A percentile compares a stretch with the other conserved stretches of the same genome.
Conservation (phyloP, 75 land plant genomes). For the Gnetum montanum region DNA sequence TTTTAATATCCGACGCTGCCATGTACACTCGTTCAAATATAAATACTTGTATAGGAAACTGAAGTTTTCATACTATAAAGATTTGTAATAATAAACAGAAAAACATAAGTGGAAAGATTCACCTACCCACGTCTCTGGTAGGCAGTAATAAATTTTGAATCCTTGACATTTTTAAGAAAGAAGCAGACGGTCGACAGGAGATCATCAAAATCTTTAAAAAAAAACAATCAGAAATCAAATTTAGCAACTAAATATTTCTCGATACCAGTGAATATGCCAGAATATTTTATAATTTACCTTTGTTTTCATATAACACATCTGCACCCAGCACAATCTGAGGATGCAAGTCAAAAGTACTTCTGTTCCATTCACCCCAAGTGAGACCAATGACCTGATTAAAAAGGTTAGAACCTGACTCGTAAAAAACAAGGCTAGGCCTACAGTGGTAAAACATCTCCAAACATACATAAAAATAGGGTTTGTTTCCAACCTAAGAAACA, state of each 20-base stretch:
- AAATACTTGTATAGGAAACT: no score
- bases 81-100: constrained; percentile 1
- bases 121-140: constrained; percentile 80
- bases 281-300: constrained; percentile 40
- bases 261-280: background rate
- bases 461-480: no score
- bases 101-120: background rate
- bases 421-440: background rate
- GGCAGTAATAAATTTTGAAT: constrained; percentile 77
- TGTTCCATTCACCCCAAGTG: constrained; percentile 94
- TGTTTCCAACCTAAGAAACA: background rate
- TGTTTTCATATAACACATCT: constrained; percentile 83
- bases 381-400: constrained; percentile 56
- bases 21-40: no score
- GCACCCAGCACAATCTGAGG: constrained; percentile 86
- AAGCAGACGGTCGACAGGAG: constrained; percentile 87
- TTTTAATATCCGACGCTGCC: no score
- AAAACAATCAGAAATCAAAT: constrained; percentile 2
- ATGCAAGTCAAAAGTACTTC: constrained; percentile 29
- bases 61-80: no score
- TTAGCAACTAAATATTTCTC: background rate
- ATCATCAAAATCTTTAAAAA: constrained; percentile 71
- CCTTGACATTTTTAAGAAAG: constrained; percentile 53
- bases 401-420: background rate
- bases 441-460: background rate